These are phyloP conservation scores for Eimeria acervulina DNA, from an alignment of 169 alveolate species.

Conservation along the genomic window DNA sequence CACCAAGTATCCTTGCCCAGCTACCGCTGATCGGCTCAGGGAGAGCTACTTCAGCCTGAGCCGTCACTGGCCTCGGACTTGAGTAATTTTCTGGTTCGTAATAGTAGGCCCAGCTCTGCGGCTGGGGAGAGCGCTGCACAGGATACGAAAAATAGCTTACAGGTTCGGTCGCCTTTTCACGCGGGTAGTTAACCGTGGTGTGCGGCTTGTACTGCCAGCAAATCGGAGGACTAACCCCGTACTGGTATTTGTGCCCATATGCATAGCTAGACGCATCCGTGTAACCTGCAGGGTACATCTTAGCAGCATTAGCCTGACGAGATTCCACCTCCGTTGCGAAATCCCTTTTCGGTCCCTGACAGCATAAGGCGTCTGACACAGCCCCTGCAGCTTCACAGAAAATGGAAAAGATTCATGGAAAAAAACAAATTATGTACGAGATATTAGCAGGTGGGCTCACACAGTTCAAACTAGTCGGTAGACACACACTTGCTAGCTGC, in stretches of 20 bases:
- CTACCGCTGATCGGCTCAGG: background rate
- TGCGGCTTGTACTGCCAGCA: background rate
- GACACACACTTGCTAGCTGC: conserved; percentile 33
- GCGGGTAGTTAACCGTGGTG: background rate
- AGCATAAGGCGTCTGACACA: conserved; percentile 55
- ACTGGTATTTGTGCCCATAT: background rate
- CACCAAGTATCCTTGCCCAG: conserved; percentile 22
- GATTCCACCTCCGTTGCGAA: conserved; percentile 42
- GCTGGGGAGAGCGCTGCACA: background rate
- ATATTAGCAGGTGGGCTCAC: background rate
- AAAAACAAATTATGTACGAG: background rate
- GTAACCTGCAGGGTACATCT: conserved; percentile 63
- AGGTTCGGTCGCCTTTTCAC: background rate
- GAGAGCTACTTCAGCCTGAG: background rate
- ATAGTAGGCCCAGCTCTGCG: conserved; percentile 16
- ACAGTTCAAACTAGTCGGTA: background rate
- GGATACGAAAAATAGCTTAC: background rate
- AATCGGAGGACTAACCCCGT: background rate
- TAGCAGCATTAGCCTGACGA: conserved; percentile 38
- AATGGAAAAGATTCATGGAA: background rate
- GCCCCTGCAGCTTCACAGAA: conserved; percentile 71
- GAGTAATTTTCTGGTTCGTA: background rate
- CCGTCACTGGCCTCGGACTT: background rate
- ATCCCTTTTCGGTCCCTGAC: conserved; percentile 66
- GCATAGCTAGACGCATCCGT: background rate